Evolutionary conservation across 2,329 filamentous ascomycete species (phyloP), one percentile per base, ranked within the genome.

Genomic region (Catunica adiposa): DNA sequence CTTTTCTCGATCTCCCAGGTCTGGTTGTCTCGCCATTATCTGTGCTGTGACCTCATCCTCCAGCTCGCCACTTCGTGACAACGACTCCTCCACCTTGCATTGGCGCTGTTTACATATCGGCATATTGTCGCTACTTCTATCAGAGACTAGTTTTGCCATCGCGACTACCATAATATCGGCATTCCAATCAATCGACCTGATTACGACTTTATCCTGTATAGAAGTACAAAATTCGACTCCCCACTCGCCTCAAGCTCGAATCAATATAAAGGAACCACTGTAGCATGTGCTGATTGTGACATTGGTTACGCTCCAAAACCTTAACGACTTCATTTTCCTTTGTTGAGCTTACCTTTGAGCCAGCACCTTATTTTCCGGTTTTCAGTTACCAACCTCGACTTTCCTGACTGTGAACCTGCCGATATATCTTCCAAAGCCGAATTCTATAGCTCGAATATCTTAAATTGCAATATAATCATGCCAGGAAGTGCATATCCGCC

Each of bases 281-380:
- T 23, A 51, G 48, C 26, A 51, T 51, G 48, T 31, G n/a, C 14
- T 14, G 29, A 25, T 51, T 51, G 48, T 51, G 48, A 51, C 48
- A 51, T 34, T 51, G 26, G 25, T 31, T 29, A 25, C 44, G 14
- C 23, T 51, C 14, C 42, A 23, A 15, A 23, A 38, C 20, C 25
- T 15, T 15, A 9, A 22, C 3, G 20, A 44, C 40, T 1, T 44
- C 8, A 17, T 22, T 40, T 23, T 4, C 51, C 29, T 40, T 53
- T 38, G 17, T 53, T 20, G 29, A 34, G 29, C 29, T 5, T 5
- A 34, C 11, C 29, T 34, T 34, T 34, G 29, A 34, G 5, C 11
- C 5, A 34, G 5, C 11, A 11, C 11, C 29, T 34, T 34, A 34
- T 5, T 34, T 34, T 15, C 37, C 8, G 20, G 22, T 25, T 34